Base-by-base conservation (phyloP, 1,284 basidiomycete genomes). In the Pseudozyma hubeiensis region DNA sequence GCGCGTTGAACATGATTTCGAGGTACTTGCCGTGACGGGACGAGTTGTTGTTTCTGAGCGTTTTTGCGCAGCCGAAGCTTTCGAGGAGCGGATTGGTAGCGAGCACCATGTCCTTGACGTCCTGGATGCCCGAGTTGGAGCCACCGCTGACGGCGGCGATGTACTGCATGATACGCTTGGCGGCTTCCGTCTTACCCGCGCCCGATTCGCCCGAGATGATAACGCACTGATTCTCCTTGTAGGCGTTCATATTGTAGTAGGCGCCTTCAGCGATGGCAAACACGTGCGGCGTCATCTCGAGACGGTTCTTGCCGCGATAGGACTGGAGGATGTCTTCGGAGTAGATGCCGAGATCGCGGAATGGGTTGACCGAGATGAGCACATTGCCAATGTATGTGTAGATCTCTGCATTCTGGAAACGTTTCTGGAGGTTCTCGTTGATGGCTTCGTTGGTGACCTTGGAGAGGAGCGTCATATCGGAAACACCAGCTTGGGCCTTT, bases 81-180 rank as follows among this genome's bases (percentile, higher is more conserved):
- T 99, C 97, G 70, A 99, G 87, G 43, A 99, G 86, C 24, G 97
- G 97, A 85, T 99, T 99, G 16, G 97, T 99, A 9, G 97, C 97
- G 44, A 99, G 88, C n/a, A 99, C 97, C 97, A 99, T 99, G 83
- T 99, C 95, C 87, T 99, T 98, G 85, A 99, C 95, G 84, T 94
- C 91, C 84, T 96, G 93, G 72, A 99, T 98, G 34, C 84, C 80
- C 55, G 58, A 57, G 34, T 64, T 71, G 81, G 91, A 91, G 70
- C 91, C 89, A 57, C 93, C 93, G 39, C 93, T 94, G 3, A 99
- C 97, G 7, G 93, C 97, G 11, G 97, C 97, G 76, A 99, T 97
- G 85, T 99, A 99, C 86, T 99, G 95, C 97, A 99, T 99, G 86
- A 99, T 99, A 61, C 94, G 78, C 56, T 81, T 81, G 14, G 79